Evolutionary conservation across 768 basidiomycete genomes (phyloP).

Genomic region (Boletus bicolor): DNA sequence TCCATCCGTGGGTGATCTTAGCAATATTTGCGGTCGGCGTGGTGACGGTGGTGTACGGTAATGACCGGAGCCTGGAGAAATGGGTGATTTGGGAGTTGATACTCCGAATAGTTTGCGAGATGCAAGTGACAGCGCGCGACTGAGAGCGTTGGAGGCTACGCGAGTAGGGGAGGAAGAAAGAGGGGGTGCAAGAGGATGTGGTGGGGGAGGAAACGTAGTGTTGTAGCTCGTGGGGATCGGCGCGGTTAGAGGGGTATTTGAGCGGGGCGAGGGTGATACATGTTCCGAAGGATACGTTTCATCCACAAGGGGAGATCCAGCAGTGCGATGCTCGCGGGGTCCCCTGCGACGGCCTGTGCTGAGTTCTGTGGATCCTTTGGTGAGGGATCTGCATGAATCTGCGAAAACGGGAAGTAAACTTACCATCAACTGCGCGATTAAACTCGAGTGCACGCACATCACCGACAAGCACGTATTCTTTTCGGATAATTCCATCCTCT

Average conservation of each 20-base stretch:
- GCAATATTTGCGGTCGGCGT: slow-evolving; percentile 52
- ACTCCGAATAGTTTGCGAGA: slow-evolving; percentile 79
- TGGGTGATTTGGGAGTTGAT: slow-evolving; percentile 37
- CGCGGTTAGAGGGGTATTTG: slow-evolving; percentile 24
- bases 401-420: slow-evolving; percentile 21
- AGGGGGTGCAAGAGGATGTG: slow-evolving; percentile 46
- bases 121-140: slow-evolving; percentile 75
- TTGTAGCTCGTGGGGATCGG: slow-evolving; percentile 27
- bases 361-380: slow-evolving; percentile 48
- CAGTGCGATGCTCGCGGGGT: slow-evolving; percentile 51
- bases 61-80: slow-evolving; percentile 34
- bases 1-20: slow-evolving; percentile 36
- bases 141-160: slow-evolving; percentile 68
- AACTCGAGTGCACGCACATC: slow-evolving; percentile 90
- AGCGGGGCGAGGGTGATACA: slow-evolving; percentile 24
- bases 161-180: slow-evolving; percentile 68
- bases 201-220: slow-evolving; percentile 69
- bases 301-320: slow-evolving; percentile 49
- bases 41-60: slow-evolving; percentile 53
- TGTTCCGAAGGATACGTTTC: slow-evolving; percentile 40
- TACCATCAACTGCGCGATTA: slow-evolving; percentile 88
- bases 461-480: slow-evolving; percentile 93
- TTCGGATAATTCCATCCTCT: slow-evolving; percentile 72
- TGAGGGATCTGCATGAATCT: slow-evolving; percentile 9
- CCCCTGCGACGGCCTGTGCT: slow-evolving; percentile 56